Conservation (phyloP, 2,329 filamentous ascomycete genomes). For the Arthrobotrys megalospora region DNA sequence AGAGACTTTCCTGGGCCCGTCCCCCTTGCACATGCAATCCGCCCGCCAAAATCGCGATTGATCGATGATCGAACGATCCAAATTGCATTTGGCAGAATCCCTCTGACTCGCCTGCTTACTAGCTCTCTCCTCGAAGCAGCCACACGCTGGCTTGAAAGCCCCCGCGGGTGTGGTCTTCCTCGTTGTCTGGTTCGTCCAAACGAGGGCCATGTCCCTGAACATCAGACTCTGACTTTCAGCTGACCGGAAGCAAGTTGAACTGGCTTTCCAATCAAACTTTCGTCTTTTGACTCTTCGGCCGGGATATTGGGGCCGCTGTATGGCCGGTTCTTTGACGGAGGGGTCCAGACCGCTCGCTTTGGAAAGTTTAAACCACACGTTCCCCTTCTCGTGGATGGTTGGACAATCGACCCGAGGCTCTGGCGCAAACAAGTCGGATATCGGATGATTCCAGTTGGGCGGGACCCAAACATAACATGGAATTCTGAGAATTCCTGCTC, state of each 20-base stretch:
- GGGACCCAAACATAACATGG: not conserved
- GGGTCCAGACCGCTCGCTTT: conserved; percentile 17
- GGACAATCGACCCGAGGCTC: conserved; percentile 16
- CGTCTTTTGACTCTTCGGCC: not conserved
- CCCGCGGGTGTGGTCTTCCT: conserved; percentile 8
- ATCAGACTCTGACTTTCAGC: conserved; percentile 1
- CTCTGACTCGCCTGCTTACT: not conserved
- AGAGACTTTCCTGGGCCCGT: conserved; percentile 1
- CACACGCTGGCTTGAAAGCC: conserved; percentile 7
- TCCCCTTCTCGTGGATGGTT: conserved; percentile 5
- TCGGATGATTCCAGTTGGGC: not conserved
- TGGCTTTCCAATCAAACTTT: not conserved
- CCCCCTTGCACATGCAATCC: conserved; percentile 4
- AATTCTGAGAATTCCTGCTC: not conserved
- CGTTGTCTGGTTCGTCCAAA: conserved; percentile 10
- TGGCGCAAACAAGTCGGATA: conserved; percentile 11
- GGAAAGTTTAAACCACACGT: conserved; percentile 23
- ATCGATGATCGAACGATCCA: conserved; percentile 35
- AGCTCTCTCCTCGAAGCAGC: conserved; percentile 1
- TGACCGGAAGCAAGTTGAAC: conserved; percentile 1
- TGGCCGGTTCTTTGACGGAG: conserved; percentile 10
- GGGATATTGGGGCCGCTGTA: conserved; percentile 13
- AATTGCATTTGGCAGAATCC: not conserved
- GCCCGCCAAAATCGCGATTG: not conserved
- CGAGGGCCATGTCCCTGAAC: not conserved